Evolutionary conservation across 768 basidiomycete genomes (phyloP), one percentile per base, ranked within the genome.

Genomic region (Suillus americanus): DNA sequence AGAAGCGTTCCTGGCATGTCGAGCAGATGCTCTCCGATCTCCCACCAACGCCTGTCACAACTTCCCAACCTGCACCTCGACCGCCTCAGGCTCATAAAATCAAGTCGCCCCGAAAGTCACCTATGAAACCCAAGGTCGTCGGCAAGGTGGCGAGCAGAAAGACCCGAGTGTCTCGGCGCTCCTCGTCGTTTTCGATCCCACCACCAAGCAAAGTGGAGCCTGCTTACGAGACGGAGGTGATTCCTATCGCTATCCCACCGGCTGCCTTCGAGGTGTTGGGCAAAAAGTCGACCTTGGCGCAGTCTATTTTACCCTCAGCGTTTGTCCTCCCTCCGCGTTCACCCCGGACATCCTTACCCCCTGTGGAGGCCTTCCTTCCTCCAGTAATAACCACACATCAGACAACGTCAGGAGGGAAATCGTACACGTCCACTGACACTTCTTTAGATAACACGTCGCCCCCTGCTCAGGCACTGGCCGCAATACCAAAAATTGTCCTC

Each of bases 291-390:
- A 70, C 69, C 10, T 65, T 81, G 30, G 69, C 81, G 37, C 74
- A 80, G 55, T 83, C 86, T 2, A 79, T 89, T 38, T 81, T 91
- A 28, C 84, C 90, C 3, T 87, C 85, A 12, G 84, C 89, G 16
- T 94, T 94, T 66, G 87, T 90, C 1, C 83, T 94, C 4, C 92
- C 92, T 16, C 91, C 91, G 2, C 91, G 89, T 2, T 91, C 90
- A 9, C 91, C 91, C 16, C 81, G 83, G 25, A 83, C 91, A 1
- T 85, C 88, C 2, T 73, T 91, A 33, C 88, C 87, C 7, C 81
- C 83, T 0, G 79, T 82, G 43, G 79, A 83, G 23, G 76, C 81
- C 3, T 76, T 79, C 51, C 71, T 80, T 5, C 65, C 72, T 5
- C 65, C 72, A 16, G 66, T 70, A 25, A 66, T 70, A 66, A 65